Evolutionary conservation across 805 yeast genomes (phyloP), one percentile per base, ranked within the genome.

Genomic region (Candida takata): DNA sequence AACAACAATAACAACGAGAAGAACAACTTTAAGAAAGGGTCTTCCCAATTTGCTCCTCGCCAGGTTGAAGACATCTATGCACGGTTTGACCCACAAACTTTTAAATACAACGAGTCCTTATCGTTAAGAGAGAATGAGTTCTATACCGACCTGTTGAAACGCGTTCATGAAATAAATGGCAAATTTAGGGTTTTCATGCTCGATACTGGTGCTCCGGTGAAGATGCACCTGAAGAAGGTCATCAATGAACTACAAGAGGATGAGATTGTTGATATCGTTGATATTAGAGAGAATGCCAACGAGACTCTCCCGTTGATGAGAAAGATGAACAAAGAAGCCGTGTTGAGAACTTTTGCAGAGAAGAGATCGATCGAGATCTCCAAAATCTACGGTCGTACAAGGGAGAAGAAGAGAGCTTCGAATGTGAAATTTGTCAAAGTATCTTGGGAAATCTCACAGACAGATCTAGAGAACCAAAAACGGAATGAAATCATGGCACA

Each of bases 391-490:
- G 56, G 57, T n/a, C 42, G 57, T 29, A 52, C 55, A 1, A 41
- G 28, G 17, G 56, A 43, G 23, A 51, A 45, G 37, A 49, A 41
- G 26, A 45, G 55, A 37, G 62, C 57, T 12, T 39, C 45, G 0
- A 62, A 64, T 23, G 42, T 64, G n/a, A 76, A 76, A 44, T 56
- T 65, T 23, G 55, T 77, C 24, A 67, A 67, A 29, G 52, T 77
- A 4, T 65, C 76, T 9, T 77, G 82, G 82, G 67, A 69, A 31
- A 76, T 76, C 15, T 67, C 69, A n/a, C 53, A 58, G 24, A 65
- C 68, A 28, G 83, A 77, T 52, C 56, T 77, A 38, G 52, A 49
- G 19, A 65, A 68, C 26, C 83, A 77, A 41, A 77, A 77, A 48
- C 57, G 59, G 11, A 62, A 64, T 36, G 83, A 77, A 45, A 69